Evolutionary conservation across 495 filamentous ascomycete genomes (phyloP).

Genomic region (Glonium stellatum): DNA sequence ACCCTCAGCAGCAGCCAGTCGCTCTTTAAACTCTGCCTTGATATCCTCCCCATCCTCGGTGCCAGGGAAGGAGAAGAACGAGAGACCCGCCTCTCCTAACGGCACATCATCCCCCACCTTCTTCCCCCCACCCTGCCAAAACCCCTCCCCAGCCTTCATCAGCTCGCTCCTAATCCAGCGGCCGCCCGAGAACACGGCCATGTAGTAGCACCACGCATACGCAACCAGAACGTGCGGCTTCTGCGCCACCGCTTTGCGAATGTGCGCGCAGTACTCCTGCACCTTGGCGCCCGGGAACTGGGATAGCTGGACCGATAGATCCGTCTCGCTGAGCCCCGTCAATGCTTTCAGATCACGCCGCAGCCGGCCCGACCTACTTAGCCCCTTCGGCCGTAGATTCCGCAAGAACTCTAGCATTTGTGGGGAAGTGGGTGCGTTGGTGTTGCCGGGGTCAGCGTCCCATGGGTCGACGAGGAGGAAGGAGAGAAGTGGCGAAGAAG

Average conservation of each 20-base stretch:
- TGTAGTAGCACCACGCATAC: constrained; percentile 55
- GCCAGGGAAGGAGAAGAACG: constrained; percentile 35
- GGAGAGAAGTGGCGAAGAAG: constrained; percentile 22
- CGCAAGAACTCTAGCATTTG: constrained; percentile 18
- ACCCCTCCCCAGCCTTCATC: constrained; percentile 37
- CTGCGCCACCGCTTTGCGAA: constrained; percentile 23
- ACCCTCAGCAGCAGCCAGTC: constrained; percentile 36
- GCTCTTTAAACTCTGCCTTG: constrained; percentile 37
- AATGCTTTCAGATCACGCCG: constrained; percentile 28
- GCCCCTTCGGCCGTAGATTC: constrained; percentile 26
- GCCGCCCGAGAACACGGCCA: constrained; percentile 54
- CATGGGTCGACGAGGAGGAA: constrained; percentile 29
- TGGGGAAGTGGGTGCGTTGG: background rate
- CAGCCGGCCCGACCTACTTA: constrained; percentile 26
- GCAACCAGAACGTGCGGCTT: constrained; percentile 50
- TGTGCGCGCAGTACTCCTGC: constrained; percentile 32
- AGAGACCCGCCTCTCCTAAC: constrained; percentile 17
- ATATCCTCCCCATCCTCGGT: constrained; percentile 38
- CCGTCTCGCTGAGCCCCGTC: constrained; percentile 14
- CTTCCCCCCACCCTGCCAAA: constrained; percentile 35
- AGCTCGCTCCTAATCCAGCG: constrained; percentile 46
- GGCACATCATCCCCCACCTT: background rate
- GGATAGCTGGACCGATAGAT: constrained; percentile 21
- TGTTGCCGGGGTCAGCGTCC: constrained; percentile 9
- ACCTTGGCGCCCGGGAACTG: constrained; percentile 21